Evolutionary conservation across 225 moss, liverwort and hornwort species (phyloP), one percentile per base, ranked within the genome.

Genomic region (Ulota crispa): DNA sequence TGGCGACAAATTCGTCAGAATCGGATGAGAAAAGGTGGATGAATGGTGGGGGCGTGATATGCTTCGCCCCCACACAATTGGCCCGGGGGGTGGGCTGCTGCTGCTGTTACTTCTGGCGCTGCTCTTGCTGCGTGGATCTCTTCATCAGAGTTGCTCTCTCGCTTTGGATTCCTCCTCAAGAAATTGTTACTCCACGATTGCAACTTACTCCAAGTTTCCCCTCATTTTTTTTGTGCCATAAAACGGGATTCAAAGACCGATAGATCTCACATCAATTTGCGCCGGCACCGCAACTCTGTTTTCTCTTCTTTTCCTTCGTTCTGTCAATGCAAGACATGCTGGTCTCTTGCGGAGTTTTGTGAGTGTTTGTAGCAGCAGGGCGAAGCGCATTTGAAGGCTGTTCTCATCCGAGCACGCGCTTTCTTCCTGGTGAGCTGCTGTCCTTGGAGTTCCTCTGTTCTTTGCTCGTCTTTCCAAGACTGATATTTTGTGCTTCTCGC

Each of bases 31-130:
- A 76, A 24, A 2, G 1, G 60, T 47, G 60, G 76, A 86, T 67
- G 80, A 76, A 86, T 50, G 86, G 86, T 87, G 43, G 86, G 86
- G 86, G 86, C 83, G 66, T 27, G 67, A 41, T 62, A 26, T 4
- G 39, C 26, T 66, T 52, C 32, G 86, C 86, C 86, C 86, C 86
- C 27, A 86, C 86, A 78, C 56, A 78, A 61, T 71, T 62, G 80
- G 36, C 72, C 70, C 3, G 14, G 66, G 21, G 34, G 34, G 21
- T 47, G 15, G 30, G 64, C 64, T 47, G 36, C 80, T 47, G 36
- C 80, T 80, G 50, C 80, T 80, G 82, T 76, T 82, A 76, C 82
- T 82, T 76, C 75, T 19, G 3, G 69, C 27, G 76, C 6, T 27
- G 61, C 68, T 68, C 68, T 31, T 43, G 42, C 42, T 26, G 32